Evolutionary conservation across 352 stramenopile genomes (phyloP), one percentile per base, ranked within the genome.

Genomic region (Globisporangium canariense): DNA sequence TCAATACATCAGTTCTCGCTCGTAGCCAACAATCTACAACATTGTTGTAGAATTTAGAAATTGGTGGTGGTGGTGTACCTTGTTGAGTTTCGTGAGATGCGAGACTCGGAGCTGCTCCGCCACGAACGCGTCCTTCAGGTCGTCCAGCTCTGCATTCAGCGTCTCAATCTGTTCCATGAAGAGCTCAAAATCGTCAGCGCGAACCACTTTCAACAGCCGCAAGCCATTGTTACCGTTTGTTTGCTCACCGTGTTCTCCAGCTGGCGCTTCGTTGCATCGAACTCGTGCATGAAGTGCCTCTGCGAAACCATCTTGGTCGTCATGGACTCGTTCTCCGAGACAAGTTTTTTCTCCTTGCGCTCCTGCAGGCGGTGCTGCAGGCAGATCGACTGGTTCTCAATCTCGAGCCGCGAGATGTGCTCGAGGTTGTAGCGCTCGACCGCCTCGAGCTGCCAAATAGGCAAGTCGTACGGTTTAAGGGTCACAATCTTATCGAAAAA

Each of bases 381-480:
- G 20, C 65, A 72, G 7, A 80, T 75, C 45, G 59, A 69, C 45
- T 78, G 69, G 58, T 77, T 80, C 47, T 83, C 73, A 53, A 77
- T 76, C 57, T 73, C 67, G n/a, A 83, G 66, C 1, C 68, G 75
- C 34, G 65, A 58, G 34, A 79, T 75, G 43, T 75, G 72, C 57
- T 81, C 74, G 41, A 71, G 47, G 47, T 76, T 76, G 68, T 76
- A 76, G 2, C 57, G 68, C 34, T 81, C 71, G 0, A 47, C 57
- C 20, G 56, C 65, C 52, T 71, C 60, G 14, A 81, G 65, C 73
- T 79, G 30, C 0, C 22, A 41, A 43, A 4, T 16, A 32, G 10
- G 10, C 18, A 36, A 36, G 32, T 7, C 2, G 32, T 36, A 36
- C 32, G 9, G 32, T 36, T 36, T 36, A 8, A 36, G 32, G 32